phyloP scores from a whole-genome alignment of 257 asterid species.

The Euphrasia confusa region DNA sequence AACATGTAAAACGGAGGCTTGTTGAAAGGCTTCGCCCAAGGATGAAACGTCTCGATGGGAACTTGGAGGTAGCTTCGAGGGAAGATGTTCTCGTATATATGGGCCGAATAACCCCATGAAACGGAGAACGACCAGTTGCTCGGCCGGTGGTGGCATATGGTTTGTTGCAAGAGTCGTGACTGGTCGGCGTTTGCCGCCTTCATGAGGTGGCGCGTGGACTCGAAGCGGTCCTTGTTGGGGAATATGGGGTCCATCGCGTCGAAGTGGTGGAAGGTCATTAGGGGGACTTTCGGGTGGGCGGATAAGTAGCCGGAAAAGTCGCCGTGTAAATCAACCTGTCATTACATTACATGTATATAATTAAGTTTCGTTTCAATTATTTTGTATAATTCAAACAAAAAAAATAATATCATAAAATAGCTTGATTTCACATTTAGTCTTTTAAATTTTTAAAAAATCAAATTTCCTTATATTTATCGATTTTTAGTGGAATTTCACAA shows the following conservation, averaged over 20 bases:
- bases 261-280: constrained; percentile 56
- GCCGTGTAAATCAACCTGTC: constrained; percentile 47
- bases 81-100: constrained; percentile 42
- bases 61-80: constrained; percentile 45
- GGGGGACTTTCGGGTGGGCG: constrained; percentile 48
- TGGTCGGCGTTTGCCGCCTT: constrained; percentile 48
- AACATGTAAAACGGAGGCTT: constrained; percentile 46
- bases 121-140: constrained; percentile 48
- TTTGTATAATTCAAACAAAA: not conserved
- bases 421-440: too few species aligned
- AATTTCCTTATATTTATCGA: too few species aligned
- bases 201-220: constrained; percentile 58
- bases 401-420: too few species aligned
- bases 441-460: too few species aligned
- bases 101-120: constrained; percentile 49
- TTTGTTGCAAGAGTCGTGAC: constrained; percentile 50
- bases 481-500: too few species aligned
- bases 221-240: constrained; percentile 38
- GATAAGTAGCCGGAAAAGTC: constrained; percentile 52
- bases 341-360: not conserved
- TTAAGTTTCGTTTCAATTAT: not conserved
- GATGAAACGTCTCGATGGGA: constrained; percentile 44
- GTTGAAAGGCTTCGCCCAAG: constrained; percentile 30
- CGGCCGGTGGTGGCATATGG: constrained; percentile 40
- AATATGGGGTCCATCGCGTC: constrained; percentile 46